These are phyloP conservation scores for Xerocomus subilludens DNA, from an alignment of 1,284 basidiomycete species.

Conservation along the genomic window DNA sequence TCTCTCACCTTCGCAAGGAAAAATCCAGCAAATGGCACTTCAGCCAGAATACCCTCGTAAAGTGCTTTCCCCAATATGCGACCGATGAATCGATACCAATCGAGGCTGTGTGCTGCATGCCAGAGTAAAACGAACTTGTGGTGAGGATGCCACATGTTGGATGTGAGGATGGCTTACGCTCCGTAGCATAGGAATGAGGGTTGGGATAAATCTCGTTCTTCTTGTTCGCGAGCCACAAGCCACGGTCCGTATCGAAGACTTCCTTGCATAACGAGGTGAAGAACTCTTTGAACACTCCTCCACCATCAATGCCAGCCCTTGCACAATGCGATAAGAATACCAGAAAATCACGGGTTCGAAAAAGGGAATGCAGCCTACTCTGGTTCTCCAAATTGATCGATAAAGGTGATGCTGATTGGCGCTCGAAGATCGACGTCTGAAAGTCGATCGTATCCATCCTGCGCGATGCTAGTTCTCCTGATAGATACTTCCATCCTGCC, in stretches of 20 bases:
- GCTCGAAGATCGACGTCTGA: slow-evolving; percentile 82
- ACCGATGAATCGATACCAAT: slow-evolving; percentile 96
- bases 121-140: slow-evolving; percentile 1
- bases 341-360: background rate
- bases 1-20: slow-evolving; percentile 86
- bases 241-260: slow-evolving; percentile 94
- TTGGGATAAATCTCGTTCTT: slow-evolving; percentile 96
- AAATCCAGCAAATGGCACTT: slow-evolving; percentile 95
- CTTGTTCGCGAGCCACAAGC: slow-evolving; percentile 91
- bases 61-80: slow-evolving; percentile 94
- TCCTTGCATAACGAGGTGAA: slow-evolving; percentile 92
- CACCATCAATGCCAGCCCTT: slow-evolving; percentile 93
- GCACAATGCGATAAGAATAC: slow-evolving; percentile 26
- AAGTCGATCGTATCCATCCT: slow-evolving; percentile 89
- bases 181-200: slow-evolving; percentile 88
- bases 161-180: slow-evolving; percentile 60
- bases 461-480: slow-evolving; percentile 78
- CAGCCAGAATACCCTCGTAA: slow-evolving; percentile 97
- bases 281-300: slow-evolving; percentile 98
- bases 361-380: slow-evolving; percentile 66
- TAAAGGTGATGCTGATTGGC: slow-evolving; percentile 87
- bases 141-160: slow-evolving; percentile 20
- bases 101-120: slow-evolving; percentile 76
- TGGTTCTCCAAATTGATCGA: slow-evolving; percentile 88
- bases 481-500: slow-evolving; percentile 69